These are phyloP conservation scores for Symmetrospora coprosmae DNA, from an alignment of 768 basidiomycete species.

Conservation along the genomic window DNA sequence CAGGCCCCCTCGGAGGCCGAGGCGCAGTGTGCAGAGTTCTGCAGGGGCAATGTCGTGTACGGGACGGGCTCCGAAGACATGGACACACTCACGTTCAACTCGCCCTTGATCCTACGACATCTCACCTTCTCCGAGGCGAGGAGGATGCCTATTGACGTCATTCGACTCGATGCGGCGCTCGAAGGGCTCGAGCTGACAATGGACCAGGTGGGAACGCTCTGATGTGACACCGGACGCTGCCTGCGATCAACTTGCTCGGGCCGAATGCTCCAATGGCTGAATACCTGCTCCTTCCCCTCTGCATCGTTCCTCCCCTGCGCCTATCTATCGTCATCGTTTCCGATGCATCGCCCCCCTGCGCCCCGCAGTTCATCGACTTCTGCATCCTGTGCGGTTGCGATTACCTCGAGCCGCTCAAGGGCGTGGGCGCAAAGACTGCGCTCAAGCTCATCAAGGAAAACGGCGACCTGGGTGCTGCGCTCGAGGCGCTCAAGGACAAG, in stretches of 20 bases:
- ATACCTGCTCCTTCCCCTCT: too few relatives aligned
- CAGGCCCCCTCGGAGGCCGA: slow-evolving; percentile 98
- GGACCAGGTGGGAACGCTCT: slow-evolving; percentile 51
- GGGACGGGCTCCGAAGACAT: slow-evolving; percentile 98
- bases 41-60: slow-evolving; percentile 91
- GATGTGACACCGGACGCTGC: background rate
- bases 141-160: slow-evolving; percentile 88
- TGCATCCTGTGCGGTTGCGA: slow-evolving; percentile 95
- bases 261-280: too few relatives aligned
- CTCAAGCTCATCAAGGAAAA: slow-evolving; percentile 80
- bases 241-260: background rate
- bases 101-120: slow-evolving; percentile 84
- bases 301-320: background rate
- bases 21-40: slow-evolving; percentile 94
- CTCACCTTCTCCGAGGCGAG: slow-evolving; percentile 92
- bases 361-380: slow-evolving; percentile 75
- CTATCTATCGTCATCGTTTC: background rate
- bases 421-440: slow-evolving; percentile 87
- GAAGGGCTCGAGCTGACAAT: slow-evolving; percentile 84
- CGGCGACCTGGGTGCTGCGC: slow-evolving; percentile 54
- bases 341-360: too few relatives aligned
- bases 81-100: slow-evolving; percentile 92
- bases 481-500: slow-evolving; percentile 48
- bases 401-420: slow-evolving; percentile 96
- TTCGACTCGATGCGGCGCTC: slow-evolving; percentile 63